A percentile compares a stretch with the other conserved stretches of the same genome.
phyloP scores from a whole-genome alignment of 2,329 filamentous ascomycete genomes.

The Zarea fungicola region DNA sequence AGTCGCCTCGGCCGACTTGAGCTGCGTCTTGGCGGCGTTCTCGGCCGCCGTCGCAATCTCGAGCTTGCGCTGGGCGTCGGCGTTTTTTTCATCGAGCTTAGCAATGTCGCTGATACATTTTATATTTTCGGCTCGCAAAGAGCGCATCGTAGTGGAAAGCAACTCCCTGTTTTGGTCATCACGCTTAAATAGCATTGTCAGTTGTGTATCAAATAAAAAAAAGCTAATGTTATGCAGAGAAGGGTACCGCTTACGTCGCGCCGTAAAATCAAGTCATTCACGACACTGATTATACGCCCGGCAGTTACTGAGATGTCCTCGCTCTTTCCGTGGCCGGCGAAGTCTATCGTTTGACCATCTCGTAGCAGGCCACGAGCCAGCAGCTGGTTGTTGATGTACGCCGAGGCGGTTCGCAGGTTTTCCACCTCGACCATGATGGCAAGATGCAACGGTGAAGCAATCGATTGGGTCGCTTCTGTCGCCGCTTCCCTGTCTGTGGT shows the following conservation, averaged over 20 bases:
- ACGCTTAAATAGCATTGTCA: slow-evolving; percentile 48
- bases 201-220: background rate
- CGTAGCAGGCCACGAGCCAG: slow-evolving; percentile 60
- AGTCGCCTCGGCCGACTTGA: slow-evolving; percentile 68
- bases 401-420: slow-evolving; percentile 61
- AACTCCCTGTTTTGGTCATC: slow-evolving; percentile 86
- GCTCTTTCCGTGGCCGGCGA: slow-evolving; percentile 63
- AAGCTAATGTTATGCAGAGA: background rate
- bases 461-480: background rate
- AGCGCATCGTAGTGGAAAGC: slow-evolving; percentile 71
- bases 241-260: slow-evolving; percentile 63
- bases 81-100: slow-evolving; percentile 48
- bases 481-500: background rate
- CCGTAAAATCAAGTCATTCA: slow-evolving; percentile 87
- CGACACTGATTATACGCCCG: slow-evolving; percentile 82
- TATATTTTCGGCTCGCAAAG: slow-evolving; percentile 67
- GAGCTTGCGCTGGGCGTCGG: slow-evolving; percentile 51
- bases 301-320: slow-evolving; percentile 58
- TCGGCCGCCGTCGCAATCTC: slow-evolving; percentile 64
- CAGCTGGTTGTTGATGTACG: slow-evolving; percentile 69
- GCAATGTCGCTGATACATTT: slow-evolving; percentile 67
- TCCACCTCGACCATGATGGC: slow-evolving; percentile 51
- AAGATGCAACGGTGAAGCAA: background rate
- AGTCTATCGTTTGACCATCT: slow-evolving; percentile 74
- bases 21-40: slow-evolving; percentile 60